These are phyloP conservation scores for Chalciporus chontae DNA, from an alignment of 768 basidiomycete species.

Conservation along the genomic window DNA sequence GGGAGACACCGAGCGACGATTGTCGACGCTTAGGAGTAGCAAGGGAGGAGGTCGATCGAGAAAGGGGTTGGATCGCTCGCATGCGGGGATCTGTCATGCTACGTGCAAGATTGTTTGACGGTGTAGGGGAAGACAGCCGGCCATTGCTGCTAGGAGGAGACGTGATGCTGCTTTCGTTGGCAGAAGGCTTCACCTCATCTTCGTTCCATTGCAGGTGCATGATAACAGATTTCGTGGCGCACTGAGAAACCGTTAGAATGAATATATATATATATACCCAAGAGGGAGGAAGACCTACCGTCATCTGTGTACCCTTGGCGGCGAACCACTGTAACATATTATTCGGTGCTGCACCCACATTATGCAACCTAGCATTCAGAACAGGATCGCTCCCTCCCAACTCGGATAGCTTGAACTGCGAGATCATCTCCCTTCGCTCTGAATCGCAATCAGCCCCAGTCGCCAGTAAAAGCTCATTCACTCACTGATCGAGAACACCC, in stretches of 20 bases:
- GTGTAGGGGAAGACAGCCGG: slow-evolving; percentile 27
- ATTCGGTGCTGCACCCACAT: slow-evolving; percentile 78
- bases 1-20: slow-evolving; percentile 31
- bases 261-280: background rate
- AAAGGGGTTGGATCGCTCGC: slow-evolving; percentile 49
- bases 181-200: slow-evolving; percentile 35
- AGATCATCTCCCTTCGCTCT: slow-evolving; percentile 83
- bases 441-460: background rate
- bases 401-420: slow-evolving; percentile 84
- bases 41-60: slow-evolving; percentile 49
- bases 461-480: slow-evolving; percentile 28
- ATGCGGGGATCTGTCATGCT: slow-evolving; percentile 31
- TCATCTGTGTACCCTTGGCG: slow-evolving; percentile 87
- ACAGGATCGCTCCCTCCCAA: slow-evolving; percentile 66
- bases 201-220: slow-evolving; percentile 86
- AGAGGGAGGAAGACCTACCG: slow-evolving; percentile 45
- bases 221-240: slow-evolving; percentile 85
- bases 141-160: slow-evolving; percentile 25
- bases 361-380: slow-evolving; percentile 62
- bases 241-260: slow-evolving; percentile 41
- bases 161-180: slow-evolving; percentile 12
- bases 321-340: slow-evolving; percentile 96
- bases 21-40: slow-evolving; percentile 40
- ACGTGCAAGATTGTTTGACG: slow-evolving; percentile 19
- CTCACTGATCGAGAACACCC: slow-evolving; percentile 84